Percentiles rank a stretch among this genome's conserved stretches.
phyloP scores from a whole-genome alignment of 768 basidiomycete species.

The Amanita pallidorosea region DNA sequence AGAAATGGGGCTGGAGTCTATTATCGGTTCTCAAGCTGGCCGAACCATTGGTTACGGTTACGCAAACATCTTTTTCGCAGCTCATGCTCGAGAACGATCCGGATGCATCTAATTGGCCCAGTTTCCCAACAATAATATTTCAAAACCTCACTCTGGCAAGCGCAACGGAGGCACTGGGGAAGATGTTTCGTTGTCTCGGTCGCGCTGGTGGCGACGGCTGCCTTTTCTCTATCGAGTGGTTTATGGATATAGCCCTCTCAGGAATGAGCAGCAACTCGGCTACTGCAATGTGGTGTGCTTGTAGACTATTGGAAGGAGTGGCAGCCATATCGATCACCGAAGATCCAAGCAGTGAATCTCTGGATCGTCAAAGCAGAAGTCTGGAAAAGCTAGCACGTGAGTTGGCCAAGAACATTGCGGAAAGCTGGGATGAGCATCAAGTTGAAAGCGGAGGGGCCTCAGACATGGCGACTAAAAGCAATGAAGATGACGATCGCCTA shows the following conservation, averaged over 20 bases:
- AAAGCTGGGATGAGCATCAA: slow-evolving; percentile 55
- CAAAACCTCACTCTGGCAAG: slow-evolving; percentile 41
- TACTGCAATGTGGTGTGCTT: slow-evolving; percentile 79
- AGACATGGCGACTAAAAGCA: slow-evolving; percentile 7
- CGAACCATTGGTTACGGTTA: slow-evolving; percentile 37
- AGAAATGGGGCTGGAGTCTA: slow-evolving; percentile 87
- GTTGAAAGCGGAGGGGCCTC: slow-evolving; percentile 14
- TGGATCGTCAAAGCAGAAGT: slow-evolving; percentile 30
- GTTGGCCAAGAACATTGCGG: slow-evolving; percentile 52
- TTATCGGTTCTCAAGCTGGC: slow-evolving; percentile 72
- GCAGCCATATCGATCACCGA: slow-evolving; percentile 33
- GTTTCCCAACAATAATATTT: slow-evolving; percentile 54
- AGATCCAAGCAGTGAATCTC: slow-evolving; percentile 14
- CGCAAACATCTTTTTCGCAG: slow-evolving; percentile 37
- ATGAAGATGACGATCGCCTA: slow-evolving; percentile 19
- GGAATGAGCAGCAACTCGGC: slow-evolving; percentile 37
- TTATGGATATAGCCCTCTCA: slow-evolving; percentile 42
- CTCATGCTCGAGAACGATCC: slow-evolving; percentile 47
- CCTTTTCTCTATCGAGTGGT: slow-evolving; percentile 78
- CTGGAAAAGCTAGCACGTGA: slow-evolving; percentile 56
- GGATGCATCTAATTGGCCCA: slow-evolving; percentile 18
- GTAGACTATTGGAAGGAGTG: slow-evolving; percentile 66
- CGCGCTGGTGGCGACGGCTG: slow-evolving; percentile 54
- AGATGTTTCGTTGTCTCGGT: slow-evolving; percentile 71
- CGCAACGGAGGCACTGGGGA: slow-evolving; percentile 43